A percentile compares a stretch with the other conserved stretches of the same genome.
phyloP scores from a whole-genome alignment of 2,329 filamentous ascomycete species.

The Aspergillus fumigatiaffinis region DNA sequence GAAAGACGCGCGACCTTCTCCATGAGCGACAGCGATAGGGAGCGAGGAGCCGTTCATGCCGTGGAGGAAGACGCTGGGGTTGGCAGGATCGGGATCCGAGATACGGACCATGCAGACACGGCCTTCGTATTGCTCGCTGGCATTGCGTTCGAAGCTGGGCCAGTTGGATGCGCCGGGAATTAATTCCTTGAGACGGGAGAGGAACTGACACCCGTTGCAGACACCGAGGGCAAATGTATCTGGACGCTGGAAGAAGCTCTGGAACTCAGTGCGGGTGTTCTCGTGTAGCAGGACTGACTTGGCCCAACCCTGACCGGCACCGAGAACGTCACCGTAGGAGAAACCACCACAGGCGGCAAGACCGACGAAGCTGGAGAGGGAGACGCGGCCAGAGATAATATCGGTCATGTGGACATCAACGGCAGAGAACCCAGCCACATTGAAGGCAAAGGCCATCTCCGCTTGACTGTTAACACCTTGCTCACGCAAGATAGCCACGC shows the following conservation, averaged over 20 bases:
- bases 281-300: constrained; percentile 85
- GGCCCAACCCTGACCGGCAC: constrained; percentile 95
- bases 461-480: constrained; percentile 93
- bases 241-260: constrained; percentile 76
- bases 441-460: constrained; percentile 98
- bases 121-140: constrained; percentile 84
- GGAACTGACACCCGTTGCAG: constrained; percentile 97
- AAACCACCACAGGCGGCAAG: constrained; percentile 95
- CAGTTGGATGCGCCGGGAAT: constrained; percentile 80
- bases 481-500: constrained; percentile 89
- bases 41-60: constrained; percentile 79
- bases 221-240: constrained; percentile 93
- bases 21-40: constrained; percentile 85
- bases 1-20: constrained; percentile 80
- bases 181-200: constrained; percentile 74
- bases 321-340: constrained; percentile 87
- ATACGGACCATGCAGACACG: constrained; percentile 83
- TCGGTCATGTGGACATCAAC: constrained; percentile 98
- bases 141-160: constrained; percentile 83
- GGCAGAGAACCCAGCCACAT: constrained; percentile 81
- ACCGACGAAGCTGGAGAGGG: constrained; percentile 77
- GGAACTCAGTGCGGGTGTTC: constrained; percentile 71
- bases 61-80: constrained; percentile 78
- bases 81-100: constrained; percentile 54
- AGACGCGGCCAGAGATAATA: constrained; percentile 71